Evolutionary conservation across 768 basidiomycete species (phyloP), one percentile per base, ranked within the genome.

Genomic region (Chalciporus pseudorubinellus): DNA sequence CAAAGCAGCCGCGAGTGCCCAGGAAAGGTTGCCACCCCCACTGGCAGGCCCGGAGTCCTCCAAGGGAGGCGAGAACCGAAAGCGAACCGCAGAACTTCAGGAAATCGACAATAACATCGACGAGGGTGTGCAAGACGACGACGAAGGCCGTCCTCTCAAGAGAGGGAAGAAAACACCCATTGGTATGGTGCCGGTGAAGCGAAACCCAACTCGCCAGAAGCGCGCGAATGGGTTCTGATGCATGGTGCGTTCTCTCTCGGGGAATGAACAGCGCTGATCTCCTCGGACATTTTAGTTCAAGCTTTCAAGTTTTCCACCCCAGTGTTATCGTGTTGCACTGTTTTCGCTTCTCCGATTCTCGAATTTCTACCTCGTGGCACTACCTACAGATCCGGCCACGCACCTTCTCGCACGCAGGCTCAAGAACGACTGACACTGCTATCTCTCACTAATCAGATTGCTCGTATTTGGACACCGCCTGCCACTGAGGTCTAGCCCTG

Each of bases 141-240:
- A 22, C 19, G 40, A n/a, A 40, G 39, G 7, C 18, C 39, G 39
- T 40, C 19, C 40, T 41, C 19, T 41, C 6, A 46, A 46, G 31
- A 46, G 34, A 46, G 45, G 20, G 20, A 46, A 33, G 16, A 46
- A 46, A 31, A 34, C 45, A 34, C 20, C 20, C 29, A 2, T 20
- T 16, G 31, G 22, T 36, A 29, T 10, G 12, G 24, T 39, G 20
- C 34, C 16, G 12, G 24, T 39, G 20, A 46, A 46, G 24, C 18
- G 45, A 26, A 46, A 46, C 29, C 45, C 45, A 12, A 34, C 45
- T 22, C 18, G 16, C 31, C 33, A 46, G 45, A 46, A 46, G 24
- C 45, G 24, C 19, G 18, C 45, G 20, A 46, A 46, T n/a, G 45
- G 45, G 20, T 46, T 46, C 19, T 46, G 22, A 24, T 31, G 19